These are phyloP conservation scores for Talaromyces rugulosus DNA, from an alignment of 2,329 filamentous ascomycete genomes.

Conservation along the genomic window DNA sequence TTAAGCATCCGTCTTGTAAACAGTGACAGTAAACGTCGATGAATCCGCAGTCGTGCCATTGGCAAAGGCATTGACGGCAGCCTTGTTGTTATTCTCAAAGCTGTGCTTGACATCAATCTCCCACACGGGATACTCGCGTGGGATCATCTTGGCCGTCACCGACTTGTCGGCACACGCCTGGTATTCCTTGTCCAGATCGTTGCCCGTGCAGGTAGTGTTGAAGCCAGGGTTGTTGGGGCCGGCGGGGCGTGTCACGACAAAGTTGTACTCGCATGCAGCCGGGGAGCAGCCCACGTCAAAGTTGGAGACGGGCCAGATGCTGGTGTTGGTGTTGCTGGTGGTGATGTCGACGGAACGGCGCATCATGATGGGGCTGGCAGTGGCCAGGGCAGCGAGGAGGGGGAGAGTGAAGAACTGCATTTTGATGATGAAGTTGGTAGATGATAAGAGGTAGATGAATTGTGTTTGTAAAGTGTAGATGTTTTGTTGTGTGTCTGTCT, in stretches of 20 bases:
- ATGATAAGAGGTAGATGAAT: neutral
- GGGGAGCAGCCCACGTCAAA: constrained; percentile 30
- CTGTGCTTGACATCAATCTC: constrained; percentile 12
- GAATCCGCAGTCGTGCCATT: constrained; percentile 7
- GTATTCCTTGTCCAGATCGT: constrained; percentile 18
- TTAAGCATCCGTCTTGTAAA: constrained; percentile 2
- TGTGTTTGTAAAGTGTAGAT: neutral
- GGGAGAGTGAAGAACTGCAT: constrained; percentile 3
- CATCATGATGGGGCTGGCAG: neutral
- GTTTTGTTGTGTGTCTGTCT: neutral
- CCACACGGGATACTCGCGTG: constrained; percentile 8
- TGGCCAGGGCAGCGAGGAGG: constrained; percentile 1
- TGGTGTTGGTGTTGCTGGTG: neutral
- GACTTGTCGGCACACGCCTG: constrained; percentile 21
- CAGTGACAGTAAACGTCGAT: constrained; percentile 9
- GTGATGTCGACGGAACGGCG: neutral
- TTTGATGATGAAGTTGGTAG: neutral
- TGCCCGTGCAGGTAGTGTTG: constrained; percentile 30
- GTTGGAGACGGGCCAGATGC: constrained; percentile 26
- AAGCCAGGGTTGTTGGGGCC: constrained; percentile 30
- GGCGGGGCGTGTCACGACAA: constrained; percentile 25
- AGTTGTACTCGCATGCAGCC: constrained; percentile 29
- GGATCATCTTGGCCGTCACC: constrained; percentile 11
- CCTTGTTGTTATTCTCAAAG: neutral
- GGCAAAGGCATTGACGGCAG: constrained; percentile 8